These are phyloP conservation scores for Euphorbia tirucalli DNA, from an alignment of 345 rosid genomes.

Conservation along the genomic window DNA sequence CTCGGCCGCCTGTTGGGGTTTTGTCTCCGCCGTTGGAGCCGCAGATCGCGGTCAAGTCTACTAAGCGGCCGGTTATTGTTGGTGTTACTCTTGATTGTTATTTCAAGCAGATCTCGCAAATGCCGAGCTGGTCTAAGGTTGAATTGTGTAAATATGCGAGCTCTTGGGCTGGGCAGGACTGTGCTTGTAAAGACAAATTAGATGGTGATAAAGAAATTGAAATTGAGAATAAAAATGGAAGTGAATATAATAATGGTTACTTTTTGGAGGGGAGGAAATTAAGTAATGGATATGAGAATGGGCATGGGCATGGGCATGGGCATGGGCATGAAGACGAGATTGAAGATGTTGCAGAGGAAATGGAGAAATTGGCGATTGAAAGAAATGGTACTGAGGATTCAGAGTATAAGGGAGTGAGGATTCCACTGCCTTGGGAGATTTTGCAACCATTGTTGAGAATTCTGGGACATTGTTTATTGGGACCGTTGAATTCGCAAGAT, in stretches of 20 bases:
- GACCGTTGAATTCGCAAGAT: conserved; percentile 70
- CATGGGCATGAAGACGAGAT: conserved; percentile 21
- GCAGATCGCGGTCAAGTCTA: conserved; percentile 74
- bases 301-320: too few relatives aligned
- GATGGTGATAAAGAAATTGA: conserved; percentile 33
- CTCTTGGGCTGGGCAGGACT: conserved; percentile 88
- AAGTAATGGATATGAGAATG: conserved; percentile 15
- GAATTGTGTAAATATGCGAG: conserved; percentile 66
- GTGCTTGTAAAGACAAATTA: conserved; percentile 53
- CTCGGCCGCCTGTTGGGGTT: conserved; percentile 49
- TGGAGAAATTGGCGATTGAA: conserved; percentile 40
- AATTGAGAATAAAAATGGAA: conserved; percentile 25
- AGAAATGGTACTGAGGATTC: conserved; percentile 24
- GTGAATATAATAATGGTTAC: conserved; percentile 22
- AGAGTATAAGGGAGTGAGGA: conserved; percentile 53
- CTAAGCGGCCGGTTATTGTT: conserved; percentile 65
- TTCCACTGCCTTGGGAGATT: conserved; percentile 94
- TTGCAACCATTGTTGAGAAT: conserved; percentile 75
- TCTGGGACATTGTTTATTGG: conserved; percentile 80
- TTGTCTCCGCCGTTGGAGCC: conserved; percentile 71
- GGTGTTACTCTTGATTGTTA: conserved; percentile 73
- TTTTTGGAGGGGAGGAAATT: conserved; percentile 24
- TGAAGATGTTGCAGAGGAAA: conserved; percentile 36
- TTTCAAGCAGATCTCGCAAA: conserved; percentile 74
- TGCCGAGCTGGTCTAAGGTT: conserved; percentile 87